A percentile compares a stretch with the other conserved stretches of the same genome.
Conservation (phyloP, 805 yeast species). For the Zygoascus ofunaensis region DNA sequence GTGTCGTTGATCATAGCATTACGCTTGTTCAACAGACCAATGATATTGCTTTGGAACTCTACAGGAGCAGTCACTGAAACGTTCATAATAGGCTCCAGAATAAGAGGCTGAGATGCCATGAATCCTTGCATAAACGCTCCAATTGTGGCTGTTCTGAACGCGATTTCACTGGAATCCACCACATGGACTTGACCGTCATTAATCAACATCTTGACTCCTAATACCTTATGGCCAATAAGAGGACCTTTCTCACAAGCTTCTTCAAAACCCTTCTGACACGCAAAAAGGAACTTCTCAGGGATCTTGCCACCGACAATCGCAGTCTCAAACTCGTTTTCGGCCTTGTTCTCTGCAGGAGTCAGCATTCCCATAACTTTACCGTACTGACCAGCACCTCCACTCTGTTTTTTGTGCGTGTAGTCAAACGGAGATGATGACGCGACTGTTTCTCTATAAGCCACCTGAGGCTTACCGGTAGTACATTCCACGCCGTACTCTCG, state of each 20-base stretch:
- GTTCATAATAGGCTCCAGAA: constrained; percentile 93
- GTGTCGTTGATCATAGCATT: constrained; percentile 91
- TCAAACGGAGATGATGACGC: constrained; percentile 67
- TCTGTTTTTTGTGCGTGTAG: constrained; percentile 93
- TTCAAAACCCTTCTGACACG: constrained; percentile 92
- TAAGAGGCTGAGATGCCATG: constrained; percentile 70
- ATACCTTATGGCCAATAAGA: constrained; percentile 83
- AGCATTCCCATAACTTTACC: constrained; percentile 90
- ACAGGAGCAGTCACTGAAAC: constrained; percentile 89
- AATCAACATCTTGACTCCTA: constrained; percentile 86
- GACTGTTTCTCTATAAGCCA: constrained; percentile 92
- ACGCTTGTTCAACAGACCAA: constrained; percentile 83
- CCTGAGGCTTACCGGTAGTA: constrained; percentile 94
- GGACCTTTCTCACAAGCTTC: constrained; percentile 96
- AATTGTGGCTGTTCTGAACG: constrained; percentile 87
- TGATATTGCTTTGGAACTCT: constrained; percentile 91
- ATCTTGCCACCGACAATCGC: constrained; percentile 95
- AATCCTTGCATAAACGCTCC: constrained; percentile 91
- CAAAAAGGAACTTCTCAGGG: constrained; percentile 86
- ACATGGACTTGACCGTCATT: constrained; percentile 97
- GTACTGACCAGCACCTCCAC: constrained; percentile 99
- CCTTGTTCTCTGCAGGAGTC: constrained; percentile 26
- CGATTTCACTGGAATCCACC: constrained; percentile 93
- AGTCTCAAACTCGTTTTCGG: constrained; percentile 61
- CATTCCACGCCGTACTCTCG: constrained; percentile 96